phyloP scores from a whole-genome alignment of 257 asterid species.

The Nyctanthes arbortristis region DNA sequence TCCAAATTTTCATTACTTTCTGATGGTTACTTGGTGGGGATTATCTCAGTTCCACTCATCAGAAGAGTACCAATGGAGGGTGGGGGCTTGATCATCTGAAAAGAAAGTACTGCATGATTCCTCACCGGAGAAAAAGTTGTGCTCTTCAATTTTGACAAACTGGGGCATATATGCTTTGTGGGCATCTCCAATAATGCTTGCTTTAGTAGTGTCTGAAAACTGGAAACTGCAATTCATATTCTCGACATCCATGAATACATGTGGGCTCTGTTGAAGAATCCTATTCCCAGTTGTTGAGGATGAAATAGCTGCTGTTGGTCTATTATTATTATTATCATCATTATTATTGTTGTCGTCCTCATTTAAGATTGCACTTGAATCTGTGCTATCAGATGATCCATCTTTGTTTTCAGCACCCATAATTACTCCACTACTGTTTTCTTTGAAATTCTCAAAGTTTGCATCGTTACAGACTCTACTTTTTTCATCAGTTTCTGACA shows the following conservation, averaged over 20 bases:
- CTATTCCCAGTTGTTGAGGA: constrained; percentile 40
- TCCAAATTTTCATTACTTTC: background rate
- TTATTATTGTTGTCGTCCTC: no score
- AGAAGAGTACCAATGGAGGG: constrained; percentile 71
- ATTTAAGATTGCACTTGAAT: constrained; percentile 77
- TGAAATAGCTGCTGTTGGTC: constrained; percentile 53
- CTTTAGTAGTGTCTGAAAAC: constrained; percentile 16
- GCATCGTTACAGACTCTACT: constrained; percentile 28
- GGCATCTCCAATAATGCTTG: constrained; percentile 38
- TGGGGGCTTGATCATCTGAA: constrained; percentile 83
- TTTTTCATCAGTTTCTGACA: constrained; percentile 49
- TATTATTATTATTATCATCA: constrained; percentile 29
- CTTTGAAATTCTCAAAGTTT: constrained; percentile 39
- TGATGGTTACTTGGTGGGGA: background rate
- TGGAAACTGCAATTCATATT: constrained; percentile 23
- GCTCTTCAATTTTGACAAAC: constrained; percentile 80
- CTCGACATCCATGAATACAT: constrained; percentile 32
- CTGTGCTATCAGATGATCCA: constrained; percentile 72
- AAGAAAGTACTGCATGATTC: constrained; percentile 76
- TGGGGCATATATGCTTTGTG: constrained; percentile 48
- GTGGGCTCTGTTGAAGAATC: constrained; percentile 29
- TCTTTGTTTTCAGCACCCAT: constrained; percentile 52
- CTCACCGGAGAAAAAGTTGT: constrained; percentile 63
- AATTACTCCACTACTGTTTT: constrained; percentile 19
- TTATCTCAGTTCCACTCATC: constrained; percentile 68